A percentile compares a stretch with the other conserved stretches of the same genome.
Conservation (phyloP, 129 eudicot genomes). For the Glebionis coronaria region DNA sequence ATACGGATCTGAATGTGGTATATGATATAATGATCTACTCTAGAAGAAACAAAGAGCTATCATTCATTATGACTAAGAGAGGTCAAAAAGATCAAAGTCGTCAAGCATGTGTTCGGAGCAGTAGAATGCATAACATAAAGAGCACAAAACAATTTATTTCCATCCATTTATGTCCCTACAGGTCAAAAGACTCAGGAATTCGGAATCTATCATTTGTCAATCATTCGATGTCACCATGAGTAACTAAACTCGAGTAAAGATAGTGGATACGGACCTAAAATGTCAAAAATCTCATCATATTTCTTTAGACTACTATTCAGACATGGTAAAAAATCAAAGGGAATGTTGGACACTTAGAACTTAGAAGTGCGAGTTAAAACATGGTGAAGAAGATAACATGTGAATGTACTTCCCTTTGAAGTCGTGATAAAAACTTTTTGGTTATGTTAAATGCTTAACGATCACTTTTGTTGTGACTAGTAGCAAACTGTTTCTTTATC, state of each 20-base stretch:
- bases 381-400: too few relatives aligned
- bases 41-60: background rate
- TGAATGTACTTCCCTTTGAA: too few relatives aligned
- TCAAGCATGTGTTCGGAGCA: conserved; percentile 28
- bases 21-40: background rate
- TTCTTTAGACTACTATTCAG: too few relatives aligned
- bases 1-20: too few relatives aligned
- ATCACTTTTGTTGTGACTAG: too few relatives aligned
- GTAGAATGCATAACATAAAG: conserved; percentile 23
- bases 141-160: background rate
- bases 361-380: too few relatives aligned
- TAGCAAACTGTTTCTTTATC: too few relatives aligned
- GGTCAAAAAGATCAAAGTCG: conserved; percentile 11
- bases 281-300: background rate
- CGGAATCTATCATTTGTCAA: conserved; percentile 1
- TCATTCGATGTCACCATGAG: background rate
- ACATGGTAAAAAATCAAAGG: background rate
- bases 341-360: background rate
- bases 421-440: too few relatives aligned
- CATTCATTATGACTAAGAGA: conserved; percentile 8
- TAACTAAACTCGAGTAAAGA: background rate
- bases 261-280: background rate
- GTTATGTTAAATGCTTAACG: too few relatives aligned
- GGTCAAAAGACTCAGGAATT: background rate
- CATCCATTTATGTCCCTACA: conserved; percentile 1